Percentiles rank a stretch among this genome's conserved stretches.
Conservation (phyloP, 108 stramenopile genomes). For the Stephanodiscus minutulus region DNA sequence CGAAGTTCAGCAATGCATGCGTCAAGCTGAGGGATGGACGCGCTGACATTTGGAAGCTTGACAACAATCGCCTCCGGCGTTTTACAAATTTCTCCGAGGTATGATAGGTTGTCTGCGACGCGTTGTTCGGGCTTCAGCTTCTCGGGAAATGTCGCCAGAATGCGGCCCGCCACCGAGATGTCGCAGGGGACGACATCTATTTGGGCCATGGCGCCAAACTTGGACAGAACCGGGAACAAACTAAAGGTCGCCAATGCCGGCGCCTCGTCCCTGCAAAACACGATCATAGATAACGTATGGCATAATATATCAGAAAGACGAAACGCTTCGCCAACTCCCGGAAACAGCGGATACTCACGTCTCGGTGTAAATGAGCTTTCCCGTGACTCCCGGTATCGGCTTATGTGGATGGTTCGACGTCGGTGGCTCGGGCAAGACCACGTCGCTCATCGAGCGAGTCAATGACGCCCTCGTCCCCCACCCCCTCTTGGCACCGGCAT, state of each 20-base stretch:
- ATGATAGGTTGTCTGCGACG: slow-evolving; percentile 84
- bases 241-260: slow-evolving; percentile 91
- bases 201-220: slow-evolving; percentile 72
- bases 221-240: slow-evolving; percentile 82
- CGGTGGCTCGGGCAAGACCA: slow-evolving; percentile 57
- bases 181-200: slow-evolving; percentile 85
- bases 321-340: background rate
- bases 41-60: slow-evolving; percentile 84
- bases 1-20: slow-evolving; percentile 89
- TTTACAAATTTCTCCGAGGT: slow-evolving; percentile 84
- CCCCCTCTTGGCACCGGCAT: background rate
- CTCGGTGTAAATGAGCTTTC: slow-evolving; percentile 89
- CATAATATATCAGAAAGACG: background rate
- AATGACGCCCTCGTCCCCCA: slow-evolving; percentile 25
- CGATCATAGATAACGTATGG: background rate
- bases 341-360: slow-evolving; percentile 42
- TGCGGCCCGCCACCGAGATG: slow-evolving; percentile 86
- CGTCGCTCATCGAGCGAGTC: slow-evolving; percentile 44
- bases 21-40: slow-evolving; percentile 88
- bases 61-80: slow-evolving; percentile 79
- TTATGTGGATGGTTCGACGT: slow-evolving; percentile 80
- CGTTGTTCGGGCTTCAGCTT: slow-evolving; percentile 74
- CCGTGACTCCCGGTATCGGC: slow-evolving; percentile 64
- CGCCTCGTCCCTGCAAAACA: slow-evolving; percentile 74
- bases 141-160: slow-evolving; percentile 87